Evolutionary conservation across 1,284 basidiomycete genomes (phyloP).

Genomic region (Limonomyces culmigenus): DNA sequence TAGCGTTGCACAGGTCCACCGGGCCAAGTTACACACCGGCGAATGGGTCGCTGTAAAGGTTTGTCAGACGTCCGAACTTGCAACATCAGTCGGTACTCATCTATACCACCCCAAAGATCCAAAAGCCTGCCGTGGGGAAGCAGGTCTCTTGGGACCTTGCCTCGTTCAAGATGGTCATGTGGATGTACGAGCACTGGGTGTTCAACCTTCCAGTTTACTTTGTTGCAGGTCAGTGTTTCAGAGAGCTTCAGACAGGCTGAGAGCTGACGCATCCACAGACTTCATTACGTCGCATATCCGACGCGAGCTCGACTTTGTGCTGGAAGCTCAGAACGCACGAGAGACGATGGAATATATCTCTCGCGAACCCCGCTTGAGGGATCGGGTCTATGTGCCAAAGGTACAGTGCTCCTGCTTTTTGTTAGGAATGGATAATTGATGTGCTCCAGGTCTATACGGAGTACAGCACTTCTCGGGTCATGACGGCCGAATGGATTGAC

Average conservation of each 20-base stretch:
- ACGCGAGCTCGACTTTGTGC: conserved; percentile 64
- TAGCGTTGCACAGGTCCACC: conserved; percentile 81
- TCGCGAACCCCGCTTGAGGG: conserved; percentile 45
- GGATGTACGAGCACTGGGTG: conserved; percentile 54
- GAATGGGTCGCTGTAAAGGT: no score
- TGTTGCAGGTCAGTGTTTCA: conserved; percentile 42
- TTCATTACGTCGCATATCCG: conserved; percentile 73
- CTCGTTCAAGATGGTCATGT: conserved; percentile 49
- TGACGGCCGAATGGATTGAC: conserved; percentile 82
- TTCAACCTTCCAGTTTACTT: conserved; percentile 71
- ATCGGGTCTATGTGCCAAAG: conserved; percentile 64
- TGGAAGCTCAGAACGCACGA: conserved; percentile 55
- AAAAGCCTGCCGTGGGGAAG: conserved; percentile 72
- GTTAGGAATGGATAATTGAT: no score
- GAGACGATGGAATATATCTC: conserved; percentile 42
- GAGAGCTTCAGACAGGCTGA: conserved; percentile 1
- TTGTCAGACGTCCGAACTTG: no score
- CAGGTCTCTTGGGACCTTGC: conserved; percentile 77
- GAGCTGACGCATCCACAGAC: conserved; percentile 20
- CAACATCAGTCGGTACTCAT: no score
- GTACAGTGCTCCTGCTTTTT: no score
- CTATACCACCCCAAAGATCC: no score
- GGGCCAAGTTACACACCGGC: conserved; percentile 56
- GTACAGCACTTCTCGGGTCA: conserved; percentile 58
- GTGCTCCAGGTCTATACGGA: conserved; percentile 65